phyloP scores from a whole-genome alignment of 2,329 filamentous ascomycete genomes.

The Hymenoscyphus linearis region DNA sequence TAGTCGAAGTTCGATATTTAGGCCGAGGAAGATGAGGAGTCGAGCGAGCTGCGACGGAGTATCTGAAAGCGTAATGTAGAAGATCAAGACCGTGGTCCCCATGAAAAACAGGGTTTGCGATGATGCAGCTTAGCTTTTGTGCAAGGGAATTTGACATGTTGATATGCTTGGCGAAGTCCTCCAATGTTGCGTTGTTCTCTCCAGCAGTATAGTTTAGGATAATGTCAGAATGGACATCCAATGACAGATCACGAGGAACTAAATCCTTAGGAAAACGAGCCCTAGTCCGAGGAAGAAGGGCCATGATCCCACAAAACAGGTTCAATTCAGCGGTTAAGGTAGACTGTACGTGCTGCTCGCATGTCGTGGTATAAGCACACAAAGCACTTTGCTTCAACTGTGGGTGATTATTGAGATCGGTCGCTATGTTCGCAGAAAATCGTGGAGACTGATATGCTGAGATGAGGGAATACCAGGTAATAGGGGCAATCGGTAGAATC shows the following conservation, averaged over 20 bases:
- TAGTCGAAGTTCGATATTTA: not conserved
- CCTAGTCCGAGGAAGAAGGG: not conserved
- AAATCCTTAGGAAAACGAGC: not conserved
- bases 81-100: not conserved
- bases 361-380: not conserved
- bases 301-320: not conserved
- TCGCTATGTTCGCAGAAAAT: not conserved
- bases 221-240: no score
- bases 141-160: not conserved
- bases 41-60: not conserved
- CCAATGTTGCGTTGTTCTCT: not conserved
- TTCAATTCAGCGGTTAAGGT: not conserved
- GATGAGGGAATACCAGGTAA: not conserved
- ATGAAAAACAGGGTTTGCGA: not conserved
- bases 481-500: not conserved
- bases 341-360: not conserved
- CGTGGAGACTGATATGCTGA: not conserved
- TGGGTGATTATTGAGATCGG: not conserved
- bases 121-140: not conserved
- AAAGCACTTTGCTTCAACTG: not conserved
- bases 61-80: not conserved
- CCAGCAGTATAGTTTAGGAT: no score
- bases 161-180: not conserved
- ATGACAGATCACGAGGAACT: no score
- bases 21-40: not conserved